Evolutionary conservation across 2,329 filamentous ascomycete species (phyloP), one percentile per base, ranked within the genome.

Genomic region (Calonectria pteridis): DNA sequence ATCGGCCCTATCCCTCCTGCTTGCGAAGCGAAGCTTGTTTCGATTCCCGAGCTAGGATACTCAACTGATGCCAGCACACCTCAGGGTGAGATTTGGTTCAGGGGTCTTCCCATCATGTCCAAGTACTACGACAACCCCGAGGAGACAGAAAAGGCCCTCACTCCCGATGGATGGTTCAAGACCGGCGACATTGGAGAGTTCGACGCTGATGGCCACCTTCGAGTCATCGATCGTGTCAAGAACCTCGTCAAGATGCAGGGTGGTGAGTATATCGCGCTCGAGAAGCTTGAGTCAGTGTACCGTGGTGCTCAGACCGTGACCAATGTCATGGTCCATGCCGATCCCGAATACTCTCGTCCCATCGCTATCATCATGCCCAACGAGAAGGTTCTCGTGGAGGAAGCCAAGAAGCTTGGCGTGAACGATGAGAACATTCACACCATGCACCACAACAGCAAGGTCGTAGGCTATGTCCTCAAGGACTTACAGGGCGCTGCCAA

Each of bases 181-280:
- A 98, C 95, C 20, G 96, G 96, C 74, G 96, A 98, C 81, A 97
- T 98, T 83, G 96, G 96, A 80, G 94, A 98, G 83, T 97, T 96
- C 81, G 93, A 96, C 84, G 83, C 87, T 55, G 89, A 93, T 75
- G 96, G 96, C 53, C 94, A 98, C 83, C 86, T 98, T 77, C 91
- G 89, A 79, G 93, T 98, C 83, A 96, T 98, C 82, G 96, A 98
- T 85, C 95, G 96, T 79, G 96, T 98, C 91, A 98, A 98, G 93
- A 98, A 98, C 86, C 88, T 98, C 70, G 94, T 98, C 85, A 98
- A 98, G 92, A 96, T 97, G 76, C 91, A 95, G 77, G 95, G 96
- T 74, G 96, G 96, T 79, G 96, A 98, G 88, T 98, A 98, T 85
- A 97, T 98, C 84, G 97, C 96, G 28, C 91, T 99, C 5, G 96